Conservation (phyloP, 1,284 basidiomycete genomes). For the Cutaneotrichosporon dermatis region DNA sequence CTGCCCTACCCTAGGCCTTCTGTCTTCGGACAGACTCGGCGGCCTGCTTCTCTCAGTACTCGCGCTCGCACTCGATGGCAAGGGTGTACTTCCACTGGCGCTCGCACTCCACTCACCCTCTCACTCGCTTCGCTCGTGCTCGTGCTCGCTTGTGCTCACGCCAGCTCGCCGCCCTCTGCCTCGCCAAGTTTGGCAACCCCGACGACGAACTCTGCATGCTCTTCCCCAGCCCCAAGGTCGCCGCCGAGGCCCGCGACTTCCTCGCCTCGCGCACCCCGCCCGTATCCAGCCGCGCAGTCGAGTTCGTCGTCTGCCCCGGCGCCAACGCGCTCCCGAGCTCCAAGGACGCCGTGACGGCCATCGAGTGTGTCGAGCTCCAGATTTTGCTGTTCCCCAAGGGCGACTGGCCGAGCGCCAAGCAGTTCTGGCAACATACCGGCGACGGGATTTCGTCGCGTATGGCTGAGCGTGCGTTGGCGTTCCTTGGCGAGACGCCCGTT, state of each 20-base stretch:
- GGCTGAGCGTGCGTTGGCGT: constrained; percentile 73
- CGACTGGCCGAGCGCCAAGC: constrained; percentile 68
- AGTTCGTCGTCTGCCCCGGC: constrained; percentile 61
- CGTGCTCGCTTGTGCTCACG: background rate
- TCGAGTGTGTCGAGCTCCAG: constrained; percentile 60
- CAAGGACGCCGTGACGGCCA: constrained; percentile 21
- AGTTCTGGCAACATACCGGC: constrained; percentile 96
- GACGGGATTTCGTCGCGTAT: constrained; percentile 82
- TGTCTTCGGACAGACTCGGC: too few relatives aligned
- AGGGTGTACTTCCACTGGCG: background rate
- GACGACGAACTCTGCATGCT: constrained; percentile 68
- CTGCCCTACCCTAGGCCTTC: too few relatives aligned
- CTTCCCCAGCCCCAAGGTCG: constrained; percentile 66
- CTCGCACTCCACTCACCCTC: background rate
- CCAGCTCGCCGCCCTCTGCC: constrained; percentile 71
- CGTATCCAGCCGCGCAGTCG: constrained; percentile 62
- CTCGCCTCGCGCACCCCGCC: constrained; percentile 55
- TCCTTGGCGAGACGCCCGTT: constrained; percentile 55
- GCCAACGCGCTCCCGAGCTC: constrained; percentile 24
- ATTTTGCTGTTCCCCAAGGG: constrained; percentile 73
- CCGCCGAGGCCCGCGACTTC: constrained; percentile 71
- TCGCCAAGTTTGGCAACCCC: constrained; percentile 66
- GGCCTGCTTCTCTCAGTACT: background rate
- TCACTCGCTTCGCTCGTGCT: too few relatives aligned
- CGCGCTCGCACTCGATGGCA: background rate